Evolutionary conservation across 805 yeast species (phyloP), one percentile per base, ranked within the genome.

Genomic region (Cyberlindnera meyerae): DNA sequence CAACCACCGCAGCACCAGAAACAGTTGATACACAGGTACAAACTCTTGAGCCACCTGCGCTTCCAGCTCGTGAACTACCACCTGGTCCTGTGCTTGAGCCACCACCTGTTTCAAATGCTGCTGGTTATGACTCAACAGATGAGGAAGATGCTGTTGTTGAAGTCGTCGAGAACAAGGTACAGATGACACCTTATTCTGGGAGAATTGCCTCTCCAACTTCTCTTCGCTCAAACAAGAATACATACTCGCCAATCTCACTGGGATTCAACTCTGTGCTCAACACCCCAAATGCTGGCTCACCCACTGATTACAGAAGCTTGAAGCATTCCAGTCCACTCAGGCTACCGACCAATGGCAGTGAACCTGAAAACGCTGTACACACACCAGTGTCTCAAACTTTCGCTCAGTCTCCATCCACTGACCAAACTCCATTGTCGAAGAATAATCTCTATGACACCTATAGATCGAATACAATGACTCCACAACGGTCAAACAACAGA

Each of bases 381-480:
- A 20, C 22, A 7, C 22, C 22, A 20, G 22, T 20, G 7, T 20
- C 22, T 9, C 22, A 9, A 9, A 14, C 27, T 8, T 33, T 41
- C 4, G 13, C 31, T 22, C 35, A 31, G 8, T 29, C 39, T n/a
- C 33, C 39, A 16, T 26, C 21, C 6, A 18, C 29, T 12, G 30
- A 18, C 11, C 18, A 25, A 11, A 34, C 27, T 29, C 39, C 44
- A 14, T 27, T 39, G 5, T 27, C 45, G 14, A 47, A 37, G 21
- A 27, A 41, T 4, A 47, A 47, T 27, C 5, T 47, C 3, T 38
- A 42, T 30, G 52, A 45, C 20, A 42, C 50, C 13, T 36, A 39
- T 28, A 40, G 17, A 39, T 40, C 26, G 43, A 33, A 6, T 36
- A 33, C 26, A 44, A 42, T 18, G 44, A 45, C 13, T 39, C 37